phyloP scores from a whole-genome alignment of 2,329 filamentous ascomycete genomes.

The Beauveria asiatica region DNA sequence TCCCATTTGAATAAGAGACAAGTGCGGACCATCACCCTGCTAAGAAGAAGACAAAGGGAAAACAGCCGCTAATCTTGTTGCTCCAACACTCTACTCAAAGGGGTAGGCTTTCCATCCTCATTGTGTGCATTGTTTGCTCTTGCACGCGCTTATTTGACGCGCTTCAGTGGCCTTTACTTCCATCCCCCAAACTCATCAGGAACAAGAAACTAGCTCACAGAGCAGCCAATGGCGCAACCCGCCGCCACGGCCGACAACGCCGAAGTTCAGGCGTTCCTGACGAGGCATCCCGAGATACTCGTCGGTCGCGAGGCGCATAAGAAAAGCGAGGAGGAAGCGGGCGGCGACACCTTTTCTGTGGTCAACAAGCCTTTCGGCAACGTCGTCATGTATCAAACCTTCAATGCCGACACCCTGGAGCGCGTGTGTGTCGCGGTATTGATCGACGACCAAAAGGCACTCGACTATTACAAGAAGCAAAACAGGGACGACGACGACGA shows the following conservation, averaged over 20 bases:
- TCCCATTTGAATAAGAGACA: not conserved
- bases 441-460: slow-evolving; percentile 9
- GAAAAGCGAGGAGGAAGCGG: slow-evolving; percentile 7
- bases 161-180: not conserved
- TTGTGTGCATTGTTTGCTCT: not conserved
- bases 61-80: no score
- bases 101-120: not conserved
- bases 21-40: no score
- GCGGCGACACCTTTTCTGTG: slow-evolving; percentile 13
- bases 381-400: slow-evolving; percentile 12
- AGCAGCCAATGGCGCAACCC: not conserved
- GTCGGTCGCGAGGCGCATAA: slow-evolving; percentile 13
- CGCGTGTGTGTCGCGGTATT: slow-evolving; percentile 12
- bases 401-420: slow-evolving; percentile 13
- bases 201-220: not conserved
- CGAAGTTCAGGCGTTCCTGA: slow-evolving; percentile 10
- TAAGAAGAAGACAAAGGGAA: no score
- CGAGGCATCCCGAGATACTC: slow-evolving; percentile 11
- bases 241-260: not conserved
- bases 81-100: not conserved
- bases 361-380: slow-evolving; percentile 14
- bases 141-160: not conserved
- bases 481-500: slow-evolving; percentile 7
- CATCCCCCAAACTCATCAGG: not conserved
- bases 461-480: slow-evolving; percentile 8